Evolutionary conservation across 495 filamentous ascomycete genomes (phyloP), one percentile per base, ranked within the genome.

Genomic region (Echria macrotheca): DNA sequence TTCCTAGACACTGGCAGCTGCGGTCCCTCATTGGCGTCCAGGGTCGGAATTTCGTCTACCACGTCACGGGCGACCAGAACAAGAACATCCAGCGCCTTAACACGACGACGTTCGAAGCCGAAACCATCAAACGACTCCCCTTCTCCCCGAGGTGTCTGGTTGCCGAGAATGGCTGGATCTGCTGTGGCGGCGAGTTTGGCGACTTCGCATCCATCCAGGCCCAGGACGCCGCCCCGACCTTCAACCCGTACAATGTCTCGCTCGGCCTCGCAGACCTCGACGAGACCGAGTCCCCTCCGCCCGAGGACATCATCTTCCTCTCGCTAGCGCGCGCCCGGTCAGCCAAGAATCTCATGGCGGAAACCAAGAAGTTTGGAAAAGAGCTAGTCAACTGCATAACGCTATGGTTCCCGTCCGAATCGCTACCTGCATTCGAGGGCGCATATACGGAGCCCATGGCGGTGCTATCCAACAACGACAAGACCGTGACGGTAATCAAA

Each of bases 11-110:
- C 66, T 86, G 83, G 73, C 93, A 98, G 68, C 79, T 98, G 39
- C 87, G 90, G 42, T 89, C 94, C 56, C 82, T 95, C 54, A 84
- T 97, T 59, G 91, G 86, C 64, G 84, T 82, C 23, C 83, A 87
- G 44, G 78, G 83, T 49, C 77, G 81, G 18, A 80, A 89, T 67
- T 65, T 80, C 53, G 77, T 98, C 55, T 95, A 90, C 72, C 93
- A 91, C 56, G 87, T 89, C 42, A 66, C 77, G 54, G 66, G 66
- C 52, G 67, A 35, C 24, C 25, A 43, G 6, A 61, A 64, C 45
- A 57, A 53, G 23, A 78, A 90, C 38, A 74, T 98, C 32, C 88
- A 83, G 65, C 76, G 76, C 5, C 76, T 94, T 17, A 78, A 93
- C 50, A 79, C 86, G 5, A 75, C 76, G 39, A 83, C 85, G 1